Evolutionary conservation across 2,329 filamentous ascomycete genomes (phyloP).

Genomic region (Phoma herbarum): DNA sequence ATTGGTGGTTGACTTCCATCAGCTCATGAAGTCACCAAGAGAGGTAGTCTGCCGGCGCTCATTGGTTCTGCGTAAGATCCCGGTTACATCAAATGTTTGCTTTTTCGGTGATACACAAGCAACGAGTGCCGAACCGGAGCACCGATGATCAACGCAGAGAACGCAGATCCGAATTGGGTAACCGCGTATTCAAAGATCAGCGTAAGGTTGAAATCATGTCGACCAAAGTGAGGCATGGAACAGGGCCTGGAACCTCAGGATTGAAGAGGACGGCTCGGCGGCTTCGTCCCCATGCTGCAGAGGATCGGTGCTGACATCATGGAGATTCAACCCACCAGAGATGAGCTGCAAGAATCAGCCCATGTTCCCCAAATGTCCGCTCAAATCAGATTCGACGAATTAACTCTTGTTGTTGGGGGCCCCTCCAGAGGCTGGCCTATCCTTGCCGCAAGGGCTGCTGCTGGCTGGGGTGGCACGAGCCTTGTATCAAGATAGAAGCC

Average conservation of each 20-base stretch:
- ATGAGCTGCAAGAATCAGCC: slow-evolving; percentile 48
- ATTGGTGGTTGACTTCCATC: background rate
- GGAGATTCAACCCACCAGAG: slow-evolving; percentile 27
- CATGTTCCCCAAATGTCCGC: slow-evolving; percentile 45
- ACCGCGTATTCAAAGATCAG: slow-evolving; percentile 6
- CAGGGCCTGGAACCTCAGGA: slow-evolving; percentile 27
- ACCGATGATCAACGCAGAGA: slow-evolving; percentile 4
- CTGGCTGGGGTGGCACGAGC: slow-evolving; percentile 44
- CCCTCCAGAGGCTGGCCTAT: slow-evolving; percentile 40
- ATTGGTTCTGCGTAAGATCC: background rate
- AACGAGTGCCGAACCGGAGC: slow-evolving; percentile 2
- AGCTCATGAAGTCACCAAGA: background rate
- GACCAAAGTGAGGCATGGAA: slow-evolving; percentile 23
- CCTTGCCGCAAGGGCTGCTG: slow-evolving; percentile 38
- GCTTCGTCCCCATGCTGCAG: slow-evolving; percentile 22
- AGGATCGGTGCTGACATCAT: slow-evolving; percentile 45
- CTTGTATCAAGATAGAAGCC: slow-evolving; percentile 41
- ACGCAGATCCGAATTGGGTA: slow-evolving; percentile 7
- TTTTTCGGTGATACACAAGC: slow-evolving; percentile 1
- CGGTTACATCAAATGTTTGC: slow-evolving; percentile 7
- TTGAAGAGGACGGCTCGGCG: slow-evolving; percentile 6
- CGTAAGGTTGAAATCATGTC: slow-evolving; percentile 16
- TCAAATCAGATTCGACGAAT: slow-evolving; percentile 41
- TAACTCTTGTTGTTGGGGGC: slow-evolving; percentile 4
- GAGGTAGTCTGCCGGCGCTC: background rate